Evolutionary conservation across 495 filamentous ascomycete genomes (phyloP).

Genomic region (Friedmanniomyces endolithicus): DNA sequence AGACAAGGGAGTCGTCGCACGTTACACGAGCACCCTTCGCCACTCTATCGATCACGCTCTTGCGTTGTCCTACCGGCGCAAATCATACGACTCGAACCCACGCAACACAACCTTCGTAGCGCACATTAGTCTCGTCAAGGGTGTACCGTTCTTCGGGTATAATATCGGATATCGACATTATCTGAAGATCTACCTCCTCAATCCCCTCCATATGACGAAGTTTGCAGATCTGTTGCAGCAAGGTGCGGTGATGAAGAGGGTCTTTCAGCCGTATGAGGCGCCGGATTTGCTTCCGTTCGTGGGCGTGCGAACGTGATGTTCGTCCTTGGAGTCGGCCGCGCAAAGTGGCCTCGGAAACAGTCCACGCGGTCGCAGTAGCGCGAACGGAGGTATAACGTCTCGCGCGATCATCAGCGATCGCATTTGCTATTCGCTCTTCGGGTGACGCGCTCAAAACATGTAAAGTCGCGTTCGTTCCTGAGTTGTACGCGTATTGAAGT

Average conservation of each 20-base stretch:
- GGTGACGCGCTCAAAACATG: too few relatives aligned
- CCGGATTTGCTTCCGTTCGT: too few relatives aligned
- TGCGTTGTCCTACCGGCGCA: constrained; percentile 63
- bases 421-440: too few relatives aligned
- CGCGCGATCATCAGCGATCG: too few relatives aligned
- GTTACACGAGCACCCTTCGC: constrained; percentile 60
- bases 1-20: constrained; percentile 48
- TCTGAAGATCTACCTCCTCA: constrained; percentile 87
- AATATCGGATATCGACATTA: constrained; percentile 84
- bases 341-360: too few relatives aligned
- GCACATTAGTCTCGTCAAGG: constrained; percentile 82
- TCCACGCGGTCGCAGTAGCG: too few relatives aligned
- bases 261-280: constrained; percentile 83
- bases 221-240: constrained; percentile 79
- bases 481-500: too few relatives aligned
- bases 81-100: constrained; percentile 49
- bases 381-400: too few relatives aligned
- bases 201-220: constrained; percentile 67
- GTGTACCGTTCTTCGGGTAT: constrained; percentile 92
- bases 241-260: constrained; percentile 67
- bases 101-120: constrained; percentile 55
- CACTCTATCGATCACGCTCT: constrained; percentile 76
- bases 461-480: too few relatives aligned
- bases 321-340: too few relatives aligned
- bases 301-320: too few relatives aligned